Evolutionary conservation across 805 yeast species (phyloP).

Genomic region (Zygotorulaspora chibaensis): DNA sequence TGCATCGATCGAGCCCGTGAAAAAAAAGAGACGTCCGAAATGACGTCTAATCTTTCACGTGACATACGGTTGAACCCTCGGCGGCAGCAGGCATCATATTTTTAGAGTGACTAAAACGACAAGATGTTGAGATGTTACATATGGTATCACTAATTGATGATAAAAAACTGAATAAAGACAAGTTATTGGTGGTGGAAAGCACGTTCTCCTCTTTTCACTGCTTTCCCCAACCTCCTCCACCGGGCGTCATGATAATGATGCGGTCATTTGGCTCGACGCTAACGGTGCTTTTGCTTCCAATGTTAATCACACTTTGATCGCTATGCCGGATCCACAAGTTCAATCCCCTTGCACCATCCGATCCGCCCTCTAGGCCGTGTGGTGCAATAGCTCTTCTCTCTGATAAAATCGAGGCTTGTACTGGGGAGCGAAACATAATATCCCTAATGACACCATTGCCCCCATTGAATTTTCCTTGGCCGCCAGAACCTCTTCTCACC

Average conservation of each 20-base stretch:
- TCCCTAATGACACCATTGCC: constrained; percentile 87
- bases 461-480: constrained; percentile 64
- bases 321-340: constrained; percentile 48
- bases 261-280: constrained; percentile 59
- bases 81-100: too few relatives aligned
- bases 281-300: constrained; percentile 71
- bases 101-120: too few relatives aligned
- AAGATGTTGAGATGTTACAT: too few relatives aligned
- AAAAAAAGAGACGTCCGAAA: background rate
- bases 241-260: constrained; percentile 67
- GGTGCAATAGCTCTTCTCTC: constrained; percentile 85
- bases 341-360: constrained; percentile 64
- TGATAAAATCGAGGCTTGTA: constrained; percentile 73
- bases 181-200: background rate
- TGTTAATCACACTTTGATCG: constrained; percentile 37
- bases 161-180: background rate
- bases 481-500: constrained; percentile 72
- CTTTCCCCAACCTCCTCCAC: constrained; percentile 78
- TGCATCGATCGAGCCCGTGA: background rate
- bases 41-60: background rate
- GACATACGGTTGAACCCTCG: background rate
- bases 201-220: background rate
- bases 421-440: constrained; percentile 67
- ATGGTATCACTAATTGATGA: background rate
- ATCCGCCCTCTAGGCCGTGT: constrained; percentile 81